Conservation (phyloP, 129 eudicot species). For the Artemisia annua region DNA sequence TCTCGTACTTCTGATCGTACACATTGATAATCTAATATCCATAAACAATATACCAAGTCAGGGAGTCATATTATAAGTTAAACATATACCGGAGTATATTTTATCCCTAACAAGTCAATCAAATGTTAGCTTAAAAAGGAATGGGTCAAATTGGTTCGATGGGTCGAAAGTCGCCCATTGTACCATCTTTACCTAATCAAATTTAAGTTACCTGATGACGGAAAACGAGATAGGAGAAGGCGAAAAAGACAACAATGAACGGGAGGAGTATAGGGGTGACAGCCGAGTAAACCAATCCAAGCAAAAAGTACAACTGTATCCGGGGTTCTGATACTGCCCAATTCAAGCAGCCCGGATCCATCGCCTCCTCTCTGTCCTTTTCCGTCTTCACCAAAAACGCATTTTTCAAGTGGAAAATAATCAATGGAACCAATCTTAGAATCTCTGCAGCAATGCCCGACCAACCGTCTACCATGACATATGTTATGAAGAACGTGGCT, state of each 20-base stretch:
- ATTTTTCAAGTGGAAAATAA: slow-evolving; percentile 70
- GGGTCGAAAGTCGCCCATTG: no score
- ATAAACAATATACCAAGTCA: slow-evolving; percentile 7
- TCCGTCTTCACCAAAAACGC: slow-evolving; percentile 82
- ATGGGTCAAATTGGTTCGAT: neutral
- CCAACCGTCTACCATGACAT: slow-evolving; percentile 94
- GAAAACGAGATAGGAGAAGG: slow-evolving; percentile 71
- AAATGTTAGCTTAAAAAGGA: neutral
- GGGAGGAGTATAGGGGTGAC: slow-evolving; percentile 85
- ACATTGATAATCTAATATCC: slow-evolving; percentile 80
- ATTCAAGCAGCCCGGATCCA: slow-evolving; percentile 73
- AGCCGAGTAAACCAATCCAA: slow-evolving; percentile 73
- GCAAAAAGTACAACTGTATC: slow-evolving; percentile 74
- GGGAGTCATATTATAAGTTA: no score
- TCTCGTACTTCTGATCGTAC: slow-evolving; percentile 91
- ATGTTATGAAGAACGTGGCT: slow-evolving; percentile 84
- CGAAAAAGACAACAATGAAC: slow-evolving; percentile 79
- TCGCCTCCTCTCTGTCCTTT: slow-evolving; percentile 78
- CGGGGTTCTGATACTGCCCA: slow-evolving; percentile 74
- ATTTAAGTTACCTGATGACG: slow-evolving; percentile 78
- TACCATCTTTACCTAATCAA: neutral
- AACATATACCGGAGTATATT: no score
- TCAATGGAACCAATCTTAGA: slow-evolving; percentile 65
- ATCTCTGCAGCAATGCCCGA: slow-evolving; percentile 90
- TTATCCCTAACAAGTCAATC: no score